Evolutionary conservation across 306 rosid species (phyloP).

Genomic region (Sophora flavescens): DNA sequence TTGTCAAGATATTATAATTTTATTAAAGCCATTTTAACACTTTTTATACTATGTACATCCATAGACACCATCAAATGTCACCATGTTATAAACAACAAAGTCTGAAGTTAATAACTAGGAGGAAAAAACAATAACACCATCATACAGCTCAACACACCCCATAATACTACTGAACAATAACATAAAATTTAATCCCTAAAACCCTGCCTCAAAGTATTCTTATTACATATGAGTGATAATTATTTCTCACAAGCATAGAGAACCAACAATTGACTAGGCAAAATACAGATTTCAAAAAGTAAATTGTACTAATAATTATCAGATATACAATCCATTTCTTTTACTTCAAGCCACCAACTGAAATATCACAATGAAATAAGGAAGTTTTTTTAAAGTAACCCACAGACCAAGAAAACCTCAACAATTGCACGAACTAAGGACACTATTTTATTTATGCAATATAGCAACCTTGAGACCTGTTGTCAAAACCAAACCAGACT

Average conservation of each 20-base stretch:
- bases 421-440: background rate
- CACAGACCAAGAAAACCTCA: background rate
- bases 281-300: background rate
- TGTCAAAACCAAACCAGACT: background rate
- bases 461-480: background rate
- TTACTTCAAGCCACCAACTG: background rate
- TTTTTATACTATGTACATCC: background rate
- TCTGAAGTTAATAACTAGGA: background rate
- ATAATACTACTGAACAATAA: background rate
- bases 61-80: background rate
- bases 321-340: background rate
- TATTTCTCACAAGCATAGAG: constrained; percentile 10
- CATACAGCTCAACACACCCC: constrained; percentile 8
- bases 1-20: no score
- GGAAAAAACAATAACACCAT: background rate
- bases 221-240: background rate
- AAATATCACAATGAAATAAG: background rate
- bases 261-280: background rate
- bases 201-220: background rate
- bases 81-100: background rate
- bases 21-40: no score
- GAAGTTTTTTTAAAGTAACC: background rate
- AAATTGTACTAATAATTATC: background rate
- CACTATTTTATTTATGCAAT: background rate
- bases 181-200: background rate